These are phyloP conservation scores for Beta vulgaris DNA, from an alignment of 148 eudicot species.

Conservation along the genomic window DNA sequence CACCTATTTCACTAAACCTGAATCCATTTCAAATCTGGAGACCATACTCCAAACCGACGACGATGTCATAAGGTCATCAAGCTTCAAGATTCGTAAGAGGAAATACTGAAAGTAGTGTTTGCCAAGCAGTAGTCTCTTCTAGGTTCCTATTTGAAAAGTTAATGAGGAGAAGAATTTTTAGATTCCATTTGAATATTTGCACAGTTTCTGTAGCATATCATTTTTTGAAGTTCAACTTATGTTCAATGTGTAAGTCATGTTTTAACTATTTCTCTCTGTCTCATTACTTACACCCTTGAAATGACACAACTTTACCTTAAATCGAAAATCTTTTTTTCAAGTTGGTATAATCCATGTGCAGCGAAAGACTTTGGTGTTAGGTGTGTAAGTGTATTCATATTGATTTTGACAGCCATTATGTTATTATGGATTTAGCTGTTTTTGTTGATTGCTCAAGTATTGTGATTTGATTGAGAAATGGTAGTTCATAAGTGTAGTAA, in stretches of 20 bases:
- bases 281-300: background rate
- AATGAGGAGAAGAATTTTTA: background rate
- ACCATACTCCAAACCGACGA: slow-evolving; percentile 53
- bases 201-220: slow-evolving; percentile 12
- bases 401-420: slow-evolving; percentile 21
- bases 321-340: background rate
- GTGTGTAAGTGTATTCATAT: background rate
- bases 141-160: background rate
- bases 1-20: slow-evolving; percentile 92
- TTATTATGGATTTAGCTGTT: background rate
- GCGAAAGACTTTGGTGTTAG: background rate
- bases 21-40: slow-evolving; percentile 58
- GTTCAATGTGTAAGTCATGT: slow-evolving; percentile 14
- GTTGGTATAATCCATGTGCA: slow-evolving; percentile 5
- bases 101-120: slow-evolving; percentile 34
- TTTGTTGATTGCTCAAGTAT: too few species aligned
- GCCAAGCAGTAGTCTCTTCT: background rate
- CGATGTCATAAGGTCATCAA: slow-evolving; percentile 68
- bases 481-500: background rate
- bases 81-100: slow-evolving; percentile 72
- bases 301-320: slow-evolving; percentile 9
- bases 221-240: slow-evolving; percentile 10
- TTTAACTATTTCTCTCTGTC: background rate
- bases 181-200: slow-evolving; percentile 7
- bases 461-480: background rate